Evolutionary conservation across 306 rosid species (phyloP), one percentile per base, ranked within the genome.

Genomic region (Corylus americana): DNA sequence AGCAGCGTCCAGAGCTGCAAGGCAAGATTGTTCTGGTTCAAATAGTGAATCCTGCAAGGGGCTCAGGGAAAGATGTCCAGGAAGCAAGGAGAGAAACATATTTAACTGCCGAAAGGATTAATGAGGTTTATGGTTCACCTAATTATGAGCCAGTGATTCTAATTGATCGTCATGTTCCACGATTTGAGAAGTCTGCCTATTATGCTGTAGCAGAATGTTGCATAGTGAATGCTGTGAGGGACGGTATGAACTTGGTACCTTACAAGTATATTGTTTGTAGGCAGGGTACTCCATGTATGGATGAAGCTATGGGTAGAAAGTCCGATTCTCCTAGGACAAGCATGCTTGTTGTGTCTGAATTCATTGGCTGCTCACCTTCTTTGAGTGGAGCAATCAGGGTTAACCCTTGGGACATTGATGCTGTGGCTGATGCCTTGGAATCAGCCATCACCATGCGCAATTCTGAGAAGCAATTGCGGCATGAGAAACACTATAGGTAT

Each of bases 311-410:
- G 74, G 93, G 92, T 64, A 70, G 80, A 48, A 74, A 83, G 37
- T 31, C 81, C 50, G 89, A 83, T 77, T 73, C 85, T 73, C 83
- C 90, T 70, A 84, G 80, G 2, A 84, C 95, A 57, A 89, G 97
- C 85, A 84, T 91, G 94, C 90, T 94, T 49, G 97, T 94, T 61
- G 96, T 92, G 71, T 94, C 98, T 35, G 97, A 94, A 85, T 94
- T 92, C 75, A 88, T 92, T 79, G 97, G 98, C 64, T 92, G 97
- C 79, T 92, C 97, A 54, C 97, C 96, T 45, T 92, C 98, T 31
- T 83, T 94, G 37, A 92, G 98, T 80, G 97, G 98, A 76, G 98
- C 98, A 29, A 87, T 94, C 71, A 90, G 94, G 86, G 93, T 94
- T 77, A 94, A 94, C 82, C 97, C 97, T 47, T 92, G 97, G 97